A percentile compares a stretch with the other conserved stretches of the same genome.
Conservation (phyloP, 78 protist genomes). For the Planoprotostelium fungivorum region DNA sequence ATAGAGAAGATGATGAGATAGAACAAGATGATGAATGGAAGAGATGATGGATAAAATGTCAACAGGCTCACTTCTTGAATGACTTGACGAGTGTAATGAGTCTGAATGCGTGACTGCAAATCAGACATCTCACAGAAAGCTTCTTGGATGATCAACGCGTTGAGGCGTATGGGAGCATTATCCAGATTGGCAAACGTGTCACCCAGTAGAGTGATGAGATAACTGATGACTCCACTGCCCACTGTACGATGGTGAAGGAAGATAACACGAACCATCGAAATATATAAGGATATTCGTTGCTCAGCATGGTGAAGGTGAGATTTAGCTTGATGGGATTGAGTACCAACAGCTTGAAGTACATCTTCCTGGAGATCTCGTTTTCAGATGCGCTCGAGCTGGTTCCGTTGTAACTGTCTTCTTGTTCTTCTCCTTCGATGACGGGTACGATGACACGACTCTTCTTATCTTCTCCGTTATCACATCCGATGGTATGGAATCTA, state of each 20-base stretch:
- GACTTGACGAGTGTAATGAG: slow-evolving; percentile 7
- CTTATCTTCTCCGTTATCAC: background rate
- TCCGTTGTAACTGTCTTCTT: background rate
- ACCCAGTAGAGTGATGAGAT: background rate
- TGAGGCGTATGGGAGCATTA: background rate
- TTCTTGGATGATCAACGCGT: slow-evolving; percentile 7
- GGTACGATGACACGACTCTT: background rate
- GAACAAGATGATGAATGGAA: no score
- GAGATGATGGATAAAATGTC: no score
- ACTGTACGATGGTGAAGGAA: background rate
- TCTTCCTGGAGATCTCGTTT: slow-evolving; percentile 10
- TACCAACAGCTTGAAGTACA: slow-evolving; percentile 42
- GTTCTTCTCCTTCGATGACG: background rate
- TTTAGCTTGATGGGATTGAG: slow-evolving; percentile 61
- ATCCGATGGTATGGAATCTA: background rate
- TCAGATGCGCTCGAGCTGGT: background rate
- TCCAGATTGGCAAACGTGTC: slow-evolving; percentile 6
- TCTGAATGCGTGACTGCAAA: background rate
- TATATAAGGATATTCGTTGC: slow-evolving; percentile 12
- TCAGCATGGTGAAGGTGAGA: slow-evolving; percentile 40
- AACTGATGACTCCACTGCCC: background rate
- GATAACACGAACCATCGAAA: no score
- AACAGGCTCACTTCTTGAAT: background rate
- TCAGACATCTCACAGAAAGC: background rate
- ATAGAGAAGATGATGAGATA: no score